Base-by-base conservation (phyloP, 495 filamentous ascomycete genomes). In the Podospora appendiculata region DNA sequence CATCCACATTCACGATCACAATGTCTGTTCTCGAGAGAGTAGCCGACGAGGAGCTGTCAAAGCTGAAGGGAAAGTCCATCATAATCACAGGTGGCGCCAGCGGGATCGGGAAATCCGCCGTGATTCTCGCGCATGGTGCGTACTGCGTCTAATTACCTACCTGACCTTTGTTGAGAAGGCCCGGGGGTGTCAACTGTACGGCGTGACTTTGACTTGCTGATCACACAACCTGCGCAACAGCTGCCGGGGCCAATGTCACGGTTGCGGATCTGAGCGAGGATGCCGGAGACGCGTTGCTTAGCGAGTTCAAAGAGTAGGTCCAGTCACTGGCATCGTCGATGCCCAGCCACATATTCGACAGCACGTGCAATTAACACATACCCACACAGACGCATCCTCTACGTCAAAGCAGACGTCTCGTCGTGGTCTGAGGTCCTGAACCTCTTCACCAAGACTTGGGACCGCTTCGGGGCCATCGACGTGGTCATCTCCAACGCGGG, bases 221-320 rank as follows among this genome's bases (percentile, higher is more conserved):
- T 25, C 2, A 2, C 25, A 25, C 2, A 25, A 25, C 5, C 25
- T 25, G 25, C 13, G 11, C 13, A 43, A 45, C 43, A 45, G 43
- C 43, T 10, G 43, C 43, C 43, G 43, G 43, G 16, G 43, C 43
- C 19, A 45, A 45, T 45, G 43, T 45, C 43, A 45, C 19, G 3
- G 19, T 45, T 45, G 43, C 43, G 17, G 43, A 45, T 45, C 17
- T 45, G 18, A 45, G 43, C 19, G 43, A 45, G 17, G 43, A 45
- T 45, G 43, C 43, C 8, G 43, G 43, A 8, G 43, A 45, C 12
- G 14, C 19, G 8, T 32, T 45, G 17, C 6, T 45, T 32, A 18
- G 14, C 43, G 43, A 45, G 43, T 45, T 45, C 19, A 45, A 45
- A 45, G 43, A 45, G 43, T 45, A 45, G 8, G 43, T n/a, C n/a